A percentile compares a stretch with the other conserved stretches of the same genome.
Conservation (phyloP, 2,329 filamentous ascomycete species). For the Fusarium devonianum region DNA sequence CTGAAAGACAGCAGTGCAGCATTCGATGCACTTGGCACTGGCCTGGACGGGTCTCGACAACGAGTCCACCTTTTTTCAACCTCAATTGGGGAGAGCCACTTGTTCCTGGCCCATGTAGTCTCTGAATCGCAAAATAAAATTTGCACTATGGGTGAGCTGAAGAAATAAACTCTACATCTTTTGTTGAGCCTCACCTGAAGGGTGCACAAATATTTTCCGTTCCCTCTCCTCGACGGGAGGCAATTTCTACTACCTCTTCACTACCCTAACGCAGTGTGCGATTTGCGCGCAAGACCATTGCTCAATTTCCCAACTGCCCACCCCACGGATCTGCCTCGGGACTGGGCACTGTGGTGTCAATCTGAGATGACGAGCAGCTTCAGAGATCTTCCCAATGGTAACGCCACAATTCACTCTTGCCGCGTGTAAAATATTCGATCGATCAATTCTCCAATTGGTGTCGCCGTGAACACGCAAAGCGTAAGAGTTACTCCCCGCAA, state of each 20-base stretch:
- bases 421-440: conserved; percentile 9
- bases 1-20: not conserved
- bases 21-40: conserved; percentile 9
- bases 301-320: conserved; percentile 27
- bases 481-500: conserved; percentile 33
- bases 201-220: no score
- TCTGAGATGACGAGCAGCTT: conserved; percentile 19
- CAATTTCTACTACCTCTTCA: no score
- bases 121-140: not conserved
- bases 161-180: no score
- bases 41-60: conserved; percentile 19
- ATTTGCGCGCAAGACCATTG: conserved; percentile 26
- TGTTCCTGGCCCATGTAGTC: no score
- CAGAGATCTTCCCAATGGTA: conserved; percentile 27
- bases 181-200: no score
- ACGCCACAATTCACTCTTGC: conserved; percentile 18
- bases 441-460: conserved; percentile 15
- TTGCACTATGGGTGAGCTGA: not conserved
- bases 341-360: conserved; percentile 27
- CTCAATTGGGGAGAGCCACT: no score
- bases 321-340: conserved; percentile 31
- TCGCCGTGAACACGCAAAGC: conserved; percentile 16
- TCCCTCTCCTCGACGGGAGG: no score
- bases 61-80: conserved; percentile 12
- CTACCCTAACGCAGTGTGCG: no score